Evolutionary conservation across 495 filamentous ascomycete genomes (phyloP).

Genomic region (Hyaloscypha variabilis): DNA sequence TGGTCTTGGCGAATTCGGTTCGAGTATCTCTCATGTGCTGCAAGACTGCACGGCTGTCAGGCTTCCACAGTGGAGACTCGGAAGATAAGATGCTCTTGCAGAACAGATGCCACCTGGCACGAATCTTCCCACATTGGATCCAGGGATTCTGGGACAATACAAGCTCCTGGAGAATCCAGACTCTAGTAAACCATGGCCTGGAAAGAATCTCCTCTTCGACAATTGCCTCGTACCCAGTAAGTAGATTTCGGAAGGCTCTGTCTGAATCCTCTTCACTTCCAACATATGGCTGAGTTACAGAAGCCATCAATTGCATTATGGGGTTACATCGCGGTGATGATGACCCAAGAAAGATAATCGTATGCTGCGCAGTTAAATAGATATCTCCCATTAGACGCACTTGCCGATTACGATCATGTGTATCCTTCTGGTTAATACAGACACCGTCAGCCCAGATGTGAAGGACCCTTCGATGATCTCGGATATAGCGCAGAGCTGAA

Average conservation of each 20-base stretch:
- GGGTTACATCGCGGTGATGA: background rate
- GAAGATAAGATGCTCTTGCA: background rate
- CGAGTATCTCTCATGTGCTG: background rate
- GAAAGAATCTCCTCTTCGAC: background rate
- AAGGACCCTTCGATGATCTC: background rate
- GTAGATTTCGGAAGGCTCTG: background rate
- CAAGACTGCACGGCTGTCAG: background rate
- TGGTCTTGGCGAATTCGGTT: background rate
- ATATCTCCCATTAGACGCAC: slow-evolving; percentile 20
- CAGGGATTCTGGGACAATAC: slow-evolving; percentile 30
- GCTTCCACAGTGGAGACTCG: background rate
- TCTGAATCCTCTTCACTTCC: too few species aligned
- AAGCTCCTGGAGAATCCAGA: slow-evolving; percentile 35
- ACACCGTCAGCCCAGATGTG: slow-evolving; percentile 22
- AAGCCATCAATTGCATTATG: slow-evolving; percentile 2
- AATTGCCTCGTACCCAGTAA: background rate
- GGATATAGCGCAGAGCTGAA: slow-evolving; percentile 17
- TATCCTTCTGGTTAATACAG: slow-evolving; percentile 25
- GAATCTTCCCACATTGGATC: slow-evolving; percentile 27
- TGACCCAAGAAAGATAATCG: slow-evolving; percentile 19
- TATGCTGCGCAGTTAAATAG: slow-evolving; percentile 13
- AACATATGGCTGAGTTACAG: too few species aligned
- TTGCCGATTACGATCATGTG: slow-evolving; percentile 18
- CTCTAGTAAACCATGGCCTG: slow-evolving; percentile 30
- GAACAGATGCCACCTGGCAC: slow-evolving; percentile 11